phyloP scores from a whole-genome alignment of 345 rosid species.

The Garcia nutans region DNA sequence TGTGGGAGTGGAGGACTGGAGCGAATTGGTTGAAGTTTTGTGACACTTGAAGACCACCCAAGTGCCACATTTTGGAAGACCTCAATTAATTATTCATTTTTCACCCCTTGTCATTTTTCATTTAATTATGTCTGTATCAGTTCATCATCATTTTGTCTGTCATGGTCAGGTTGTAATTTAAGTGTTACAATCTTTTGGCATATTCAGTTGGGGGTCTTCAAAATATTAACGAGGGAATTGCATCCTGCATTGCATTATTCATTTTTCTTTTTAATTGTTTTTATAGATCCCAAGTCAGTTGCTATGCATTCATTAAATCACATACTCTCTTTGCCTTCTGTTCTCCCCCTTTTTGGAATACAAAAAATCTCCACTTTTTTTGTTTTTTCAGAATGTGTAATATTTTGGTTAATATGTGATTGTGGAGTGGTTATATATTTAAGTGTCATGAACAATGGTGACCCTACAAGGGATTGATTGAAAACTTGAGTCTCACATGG shows the following conservation, averaged over 20 bases:
- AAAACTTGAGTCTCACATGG: neutral
- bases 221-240: slow-evolving; percentile 32
- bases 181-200: too few species aligned
- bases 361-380: neutral
- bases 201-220: too few species aligned
- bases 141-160: slow-evolving; percentile 22
- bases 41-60: slow-evolving; percentile 23
- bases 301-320: neutral
- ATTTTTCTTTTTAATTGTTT: slow-evolving; percentile 13
- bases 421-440: neutral
- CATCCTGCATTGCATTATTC: slow-evolving; percentile 40
- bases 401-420: too few species aligned
- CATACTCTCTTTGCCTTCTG: neutral
- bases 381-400: neutral
- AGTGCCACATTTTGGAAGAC: slow-evolving; percentile 20
- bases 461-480: neutral
- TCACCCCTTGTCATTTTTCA: neutral
- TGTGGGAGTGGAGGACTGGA: slow-evolving; percentile 14
- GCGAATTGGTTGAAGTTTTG: slow-evolving; percentile 20
- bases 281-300: slow-evolving; percentile 24
- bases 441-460: neutral
- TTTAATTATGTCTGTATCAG: slow-evolving; percentile 25
- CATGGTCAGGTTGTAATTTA: slow-evolving; percentile 31
- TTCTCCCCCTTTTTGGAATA: too few species aligned
- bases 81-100: slow-evolving; percentile 17